Percentiles rank a stretch among this genome's conserved stretches.
Evolutionary conservation across 768 basidiomycete genomes (phyloP).

Genomic region (Suillus plorans): DNA sequence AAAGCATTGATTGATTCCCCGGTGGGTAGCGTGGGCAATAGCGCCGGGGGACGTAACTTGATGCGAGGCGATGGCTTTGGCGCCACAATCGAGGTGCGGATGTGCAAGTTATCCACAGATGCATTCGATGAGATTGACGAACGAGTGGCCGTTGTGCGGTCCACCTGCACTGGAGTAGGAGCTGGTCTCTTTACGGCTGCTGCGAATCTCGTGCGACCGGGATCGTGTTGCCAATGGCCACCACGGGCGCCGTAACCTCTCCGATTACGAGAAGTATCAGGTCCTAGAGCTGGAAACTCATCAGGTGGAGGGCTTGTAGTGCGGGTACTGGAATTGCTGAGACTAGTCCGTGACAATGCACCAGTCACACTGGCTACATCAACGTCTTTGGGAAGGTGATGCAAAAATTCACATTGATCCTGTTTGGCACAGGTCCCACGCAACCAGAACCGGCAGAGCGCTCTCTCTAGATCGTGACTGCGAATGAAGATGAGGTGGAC

Average conservation of each 20-base stretch:
- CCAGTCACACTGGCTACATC: constrained; percentile 71
- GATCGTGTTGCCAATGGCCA: constrained; percentile 60
- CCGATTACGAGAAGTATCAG: constrained; percentile 43
- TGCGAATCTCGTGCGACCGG: constrained; percentile 85
- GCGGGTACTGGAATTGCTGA: constrained; percentile 42
- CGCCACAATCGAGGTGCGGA: constrained; percentile 69
- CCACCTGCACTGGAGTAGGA: constrained; percentile 33
- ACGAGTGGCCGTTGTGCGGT: constrained; percentile 45
- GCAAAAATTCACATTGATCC: constrained; percentile 94
- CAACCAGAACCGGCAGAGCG: constrained; percentile 96
- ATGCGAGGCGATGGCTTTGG: constrained; percentile 83
- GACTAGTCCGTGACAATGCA: constrained; percentile 64
- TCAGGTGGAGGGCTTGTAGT: constrained; percentile 35
- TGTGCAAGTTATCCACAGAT: constrained; percentile 61
- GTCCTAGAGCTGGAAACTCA: constrained; percentile 74
- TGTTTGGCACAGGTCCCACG: constrained; percentile 97
- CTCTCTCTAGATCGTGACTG: constrained; percentile 94
- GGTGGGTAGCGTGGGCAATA: constrained; percentile 88
- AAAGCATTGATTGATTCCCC: constrained; percentile 76
- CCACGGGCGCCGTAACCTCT: constrained; percentile 40
- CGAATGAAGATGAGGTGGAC: constrained; percentile 12
- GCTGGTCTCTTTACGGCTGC: constrained; percentile 79
- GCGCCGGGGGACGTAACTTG: constrained; percentile 75
- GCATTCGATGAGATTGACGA: constrained; percentile 51
- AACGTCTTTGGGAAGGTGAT: constrained; percentile 84